phyloP scores from a whole-genome alignment of 306 rosid species.

The Aeschynomene evenia region DNA sequence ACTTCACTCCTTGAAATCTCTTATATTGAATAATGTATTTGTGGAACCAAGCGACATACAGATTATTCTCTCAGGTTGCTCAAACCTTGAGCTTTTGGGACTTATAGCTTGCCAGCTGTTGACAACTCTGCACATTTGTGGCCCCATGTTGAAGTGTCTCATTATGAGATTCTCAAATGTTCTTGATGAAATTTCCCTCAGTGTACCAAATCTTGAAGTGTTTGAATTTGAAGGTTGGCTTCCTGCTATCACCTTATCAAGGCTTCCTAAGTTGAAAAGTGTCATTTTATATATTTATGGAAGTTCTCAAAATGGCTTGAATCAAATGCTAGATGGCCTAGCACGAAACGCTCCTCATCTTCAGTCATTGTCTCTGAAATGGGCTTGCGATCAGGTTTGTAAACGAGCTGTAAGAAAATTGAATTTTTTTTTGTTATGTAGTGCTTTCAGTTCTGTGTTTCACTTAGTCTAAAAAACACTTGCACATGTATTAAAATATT shows the following conservation, averaged over 20 bases:
- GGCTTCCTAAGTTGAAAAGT: neutral
- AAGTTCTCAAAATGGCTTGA: neutral
- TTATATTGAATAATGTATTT: neutral
- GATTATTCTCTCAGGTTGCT: neutral
- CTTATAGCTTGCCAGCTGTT: neutral
- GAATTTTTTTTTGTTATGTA: neutral
- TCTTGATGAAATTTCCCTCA: neutral
- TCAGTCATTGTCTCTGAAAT: neutral
- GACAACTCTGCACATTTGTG: neutral
- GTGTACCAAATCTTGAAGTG: neutral
- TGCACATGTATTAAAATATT: neutral
- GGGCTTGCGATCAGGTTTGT: neutral
- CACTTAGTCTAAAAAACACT: neutral
- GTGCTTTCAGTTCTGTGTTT: neutral
- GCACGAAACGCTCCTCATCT: neutral
- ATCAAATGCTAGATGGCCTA: neutral
- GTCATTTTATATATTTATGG: neutral
- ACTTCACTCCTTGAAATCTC: neutral
- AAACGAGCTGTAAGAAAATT: neutral
- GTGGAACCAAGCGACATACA: neutral
- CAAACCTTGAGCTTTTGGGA: neutral
- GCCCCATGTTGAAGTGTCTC: neutral
- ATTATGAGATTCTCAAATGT: neutral
- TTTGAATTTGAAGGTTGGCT: neutral
- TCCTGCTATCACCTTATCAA: neutral